phyloP scores from a whole-genome alignment of 164 flowering plant genomes.

The Echeveria elegans region DNA sequence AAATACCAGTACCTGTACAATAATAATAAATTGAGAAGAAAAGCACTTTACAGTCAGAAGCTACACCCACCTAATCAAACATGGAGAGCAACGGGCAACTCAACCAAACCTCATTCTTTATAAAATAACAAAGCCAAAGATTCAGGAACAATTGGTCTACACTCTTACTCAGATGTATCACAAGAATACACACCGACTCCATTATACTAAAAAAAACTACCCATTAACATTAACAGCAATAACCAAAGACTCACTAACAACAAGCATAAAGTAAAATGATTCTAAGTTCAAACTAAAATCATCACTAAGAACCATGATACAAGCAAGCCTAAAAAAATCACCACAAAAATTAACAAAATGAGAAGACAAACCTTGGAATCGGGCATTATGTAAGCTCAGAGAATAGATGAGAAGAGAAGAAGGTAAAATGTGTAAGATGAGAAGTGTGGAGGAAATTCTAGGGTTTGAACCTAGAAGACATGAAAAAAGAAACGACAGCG shows the following conservation, averaged over 20 bases:
- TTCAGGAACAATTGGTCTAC: too few species aligned
- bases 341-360: background rate
- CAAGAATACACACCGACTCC: too few species aligned
- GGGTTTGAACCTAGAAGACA: constrained; percentile 8
- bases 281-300: too few species aligned
- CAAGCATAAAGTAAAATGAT: too few species aligned
- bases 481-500: background rate
- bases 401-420: background rate
- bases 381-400: background rate
- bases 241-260: too few species aligned
- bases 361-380: constrained; percentile 1
- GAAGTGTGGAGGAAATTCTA: background rate
- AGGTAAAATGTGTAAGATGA: background rate
- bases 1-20: constrained; percentile 48
- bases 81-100: background rate
- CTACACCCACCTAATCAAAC: background rate
- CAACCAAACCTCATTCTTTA: background rate
- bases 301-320: too few species aligned
- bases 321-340: background rate
- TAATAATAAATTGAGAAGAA: background rate
- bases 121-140: background rate
- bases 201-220: too few species aligned
- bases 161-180: too few species aligned
- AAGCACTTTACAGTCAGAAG: background rate
- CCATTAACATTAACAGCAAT: too few species aligned